A percentile compares a stretch with the other conserved stretches of the same genome.
These are phyloP conservation scores for Botrytis galanthina DNA, from an alignment of 2,329 filamentous ascomycete genomes.

Conservation along the genomic window DNA sequence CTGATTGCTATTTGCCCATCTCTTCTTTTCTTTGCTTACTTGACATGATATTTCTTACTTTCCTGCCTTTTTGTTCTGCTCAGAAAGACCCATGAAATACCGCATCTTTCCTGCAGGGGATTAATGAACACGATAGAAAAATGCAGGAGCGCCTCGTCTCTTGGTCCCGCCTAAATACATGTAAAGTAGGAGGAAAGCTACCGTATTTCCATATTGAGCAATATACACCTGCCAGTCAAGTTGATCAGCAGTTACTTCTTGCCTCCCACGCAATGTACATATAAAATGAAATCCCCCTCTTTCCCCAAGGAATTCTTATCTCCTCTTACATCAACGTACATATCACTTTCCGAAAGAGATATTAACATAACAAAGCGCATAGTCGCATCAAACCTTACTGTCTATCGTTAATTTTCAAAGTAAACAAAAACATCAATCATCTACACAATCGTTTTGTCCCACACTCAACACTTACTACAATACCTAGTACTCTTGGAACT, in stretches of 20 bases:
- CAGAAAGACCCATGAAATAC: neutral
- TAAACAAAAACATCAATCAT: constrained; percentile 17
- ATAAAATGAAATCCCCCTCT: constrained; percentile 3
- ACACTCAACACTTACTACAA: neutral
- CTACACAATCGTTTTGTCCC: constrained; percentile 19
- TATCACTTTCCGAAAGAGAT: neutral
- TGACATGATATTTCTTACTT: neutral
- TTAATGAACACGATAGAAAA: neutral
- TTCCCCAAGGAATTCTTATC: neutral
- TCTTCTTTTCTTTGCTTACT: neutral
- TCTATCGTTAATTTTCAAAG: constrained; percentile 21
- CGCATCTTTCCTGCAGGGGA: neutral
- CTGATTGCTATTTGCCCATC: neutral
- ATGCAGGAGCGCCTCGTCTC: neutral
- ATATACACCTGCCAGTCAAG: neutral
- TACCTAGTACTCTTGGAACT: constrained; percentile 4
- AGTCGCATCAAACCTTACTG: constrained; percentile 8
- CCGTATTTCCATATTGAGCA: neutral
- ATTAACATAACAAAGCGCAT: neutral
- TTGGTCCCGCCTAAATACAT: constrained; percentile 5
- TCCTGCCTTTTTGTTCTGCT: neutral
- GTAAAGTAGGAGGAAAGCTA: neutral
- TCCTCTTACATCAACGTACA: neutral
- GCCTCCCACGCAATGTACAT: constrained; percentile 3
- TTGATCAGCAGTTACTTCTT: constrained; percentile 14